Conservation (phyloP, 257 asterid species). For the Datura wrightii region DNA sequence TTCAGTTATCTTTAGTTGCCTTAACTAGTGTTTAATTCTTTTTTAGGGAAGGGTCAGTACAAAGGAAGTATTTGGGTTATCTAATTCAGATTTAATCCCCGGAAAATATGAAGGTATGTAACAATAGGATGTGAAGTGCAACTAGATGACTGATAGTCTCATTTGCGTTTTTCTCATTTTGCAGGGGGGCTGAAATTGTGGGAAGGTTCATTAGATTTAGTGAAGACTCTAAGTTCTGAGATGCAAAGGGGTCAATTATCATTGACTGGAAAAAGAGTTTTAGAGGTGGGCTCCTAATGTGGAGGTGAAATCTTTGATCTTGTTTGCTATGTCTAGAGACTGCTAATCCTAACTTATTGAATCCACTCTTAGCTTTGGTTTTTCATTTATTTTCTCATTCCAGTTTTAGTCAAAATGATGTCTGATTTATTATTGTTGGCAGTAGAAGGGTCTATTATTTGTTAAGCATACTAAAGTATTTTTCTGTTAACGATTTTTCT, state of each 20-base stretch:
- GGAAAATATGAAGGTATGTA: constrained; percentile 93
- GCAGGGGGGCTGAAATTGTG: constrained; percentile 94
- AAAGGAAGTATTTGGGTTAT: constrained; percentile 74
- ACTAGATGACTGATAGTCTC: background rate
- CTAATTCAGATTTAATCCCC: constrained; percentile 91
- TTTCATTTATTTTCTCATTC: background rate
- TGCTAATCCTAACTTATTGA: background rate
- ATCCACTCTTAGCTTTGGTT: background rate
- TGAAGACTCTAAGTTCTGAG: constrained; percentile 65
- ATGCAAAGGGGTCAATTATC: constrained; percentile 62
- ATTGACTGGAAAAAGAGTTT: constrained; percentile 68
- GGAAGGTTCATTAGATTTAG: constrained; percentile 93
- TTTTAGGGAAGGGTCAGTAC: constrained; percentile 91
- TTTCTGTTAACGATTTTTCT: background rate
- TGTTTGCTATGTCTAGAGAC: background rate
- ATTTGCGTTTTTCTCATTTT: constrained; percentile 21
- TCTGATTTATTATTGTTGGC: background rate
- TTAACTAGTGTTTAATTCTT: constrained; percentile 29
- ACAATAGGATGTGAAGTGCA: background rate
- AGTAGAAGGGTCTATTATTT: background rate
- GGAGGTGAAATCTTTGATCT: constrained; percentile 53
- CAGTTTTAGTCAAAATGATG: background rate
- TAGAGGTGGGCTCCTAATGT: constrained; percentile 79
- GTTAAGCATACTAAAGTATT: background rate
- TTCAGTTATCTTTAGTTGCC: background rate